phyloP scores from a whole-genome alignment of 768 basidiomycete genomes.

The Leccinum boreale region DNA sequence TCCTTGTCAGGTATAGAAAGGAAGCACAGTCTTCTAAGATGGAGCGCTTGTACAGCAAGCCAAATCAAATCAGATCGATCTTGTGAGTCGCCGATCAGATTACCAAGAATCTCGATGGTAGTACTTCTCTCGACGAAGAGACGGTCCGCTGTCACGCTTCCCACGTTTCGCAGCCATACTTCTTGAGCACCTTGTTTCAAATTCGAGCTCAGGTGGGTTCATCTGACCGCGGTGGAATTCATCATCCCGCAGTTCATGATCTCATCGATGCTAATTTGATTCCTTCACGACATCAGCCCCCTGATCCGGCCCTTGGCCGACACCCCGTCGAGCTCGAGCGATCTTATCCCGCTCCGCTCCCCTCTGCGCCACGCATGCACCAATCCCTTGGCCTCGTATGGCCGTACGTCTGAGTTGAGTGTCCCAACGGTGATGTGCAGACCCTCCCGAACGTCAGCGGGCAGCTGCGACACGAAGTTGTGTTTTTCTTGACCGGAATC shows the following conservation, averaged over 20 bases:
- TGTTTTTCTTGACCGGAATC: slow-evolving; percentile 36
- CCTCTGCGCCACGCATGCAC: slow-evolving; percentile 54
- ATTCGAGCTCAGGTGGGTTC: no score
- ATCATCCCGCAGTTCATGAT: neutral
- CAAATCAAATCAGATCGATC: no score
- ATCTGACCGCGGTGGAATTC: neutral
- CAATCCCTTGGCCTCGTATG: slow-evolving; percentile 70
- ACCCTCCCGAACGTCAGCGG: slow-evolving; percentile 42
- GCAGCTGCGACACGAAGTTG: slow-evolving; percentile 47
- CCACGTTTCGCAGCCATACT: no score
- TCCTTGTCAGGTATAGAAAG: no score
- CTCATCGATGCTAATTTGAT: neutral
- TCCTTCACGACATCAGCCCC: slow-evolving; percentile 15
- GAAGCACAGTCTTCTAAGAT: no score
- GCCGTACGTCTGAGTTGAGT: slow-evolving; percentile 39
- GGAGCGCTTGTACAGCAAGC: no score
- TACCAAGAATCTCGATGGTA: no score
- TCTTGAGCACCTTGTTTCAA: no score
- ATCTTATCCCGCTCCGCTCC: slow-evolving; percentile 24
- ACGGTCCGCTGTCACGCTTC: no score
- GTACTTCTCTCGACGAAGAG: no score
- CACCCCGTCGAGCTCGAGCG: slow-evolving; percentile 28
- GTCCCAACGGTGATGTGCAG: slow-evolving; percentile 93
- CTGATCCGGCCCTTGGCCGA: slow-evolving; percentile 31
- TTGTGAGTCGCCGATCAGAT: no score